These are phyloP conservation scores for Lactuca sativa DNA, from an alignment of 129 eudicot genomes.

Conservation along the genomic window DNA sequence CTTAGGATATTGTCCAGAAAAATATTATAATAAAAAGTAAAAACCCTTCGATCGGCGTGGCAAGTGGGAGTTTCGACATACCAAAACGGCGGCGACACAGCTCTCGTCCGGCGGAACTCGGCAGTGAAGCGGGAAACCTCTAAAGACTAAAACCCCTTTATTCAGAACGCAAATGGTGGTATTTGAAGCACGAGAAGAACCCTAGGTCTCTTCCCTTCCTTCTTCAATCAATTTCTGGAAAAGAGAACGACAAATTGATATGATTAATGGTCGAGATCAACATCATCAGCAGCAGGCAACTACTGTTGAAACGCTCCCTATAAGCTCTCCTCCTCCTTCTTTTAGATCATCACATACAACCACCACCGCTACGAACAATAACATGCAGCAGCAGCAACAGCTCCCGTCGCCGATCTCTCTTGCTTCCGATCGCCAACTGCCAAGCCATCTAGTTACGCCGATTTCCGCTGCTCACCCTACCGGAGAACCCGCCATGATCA, in stretches of 20 bases:
- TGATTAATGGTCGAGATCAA: slow-evolving; percentile 48
- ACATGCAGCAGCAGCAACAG: slow-evolving; percentile 13
- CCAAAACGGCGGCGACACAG: slow-evolving; percentile 10
- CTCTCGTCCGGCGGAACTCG: slow-evolving; percentile 7
- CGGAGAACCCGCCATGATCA: slow-evolving; percentile 25
- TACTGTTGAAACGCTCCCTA: slow-evolving; percentile 25
- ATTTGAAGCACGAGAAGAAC: slow-evolving; percentile 5
- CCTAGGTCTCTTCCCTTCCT: slow-evolving; percentile 13
- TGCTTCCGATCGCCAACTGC: slow-evolving; percentile 29
- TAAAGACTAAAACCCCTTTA: background rate
- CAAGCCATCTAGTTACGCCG: slow-evolving; percentile 35
- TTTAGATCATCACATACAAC: slow-evolving; percentile 44
- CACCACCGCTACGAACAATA: slow-evolving; percentile 21
- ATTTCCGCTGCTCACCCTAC: slow-evolving; percentile 33
- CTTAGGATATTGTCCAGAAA: no score
- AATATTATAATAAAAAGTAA: background rate
- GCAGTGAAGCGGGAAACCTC: background rate
- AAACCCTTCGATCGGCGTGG: slow-evolving; percentile 5
- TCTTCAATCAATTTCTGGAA: slow-evolving; percentile 10
- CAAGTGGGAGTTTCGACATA: slow-evolving; percentile 7
- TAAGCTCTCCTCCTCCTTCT: slow-evolving; percentile 23
- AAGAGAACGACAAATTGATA: background rate
- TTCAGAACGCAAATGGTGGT: background rate
- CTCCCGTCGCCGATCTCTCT: slow-evolving; percentile 43
- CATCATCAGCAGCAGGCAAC: slow-evolving; percentile 40